Percentiles rank a stretch among this genome's conserved stretches.
Conservation (phyloP, 768 basidiomycete genomes). For the Suillus weaverae region DNA sequence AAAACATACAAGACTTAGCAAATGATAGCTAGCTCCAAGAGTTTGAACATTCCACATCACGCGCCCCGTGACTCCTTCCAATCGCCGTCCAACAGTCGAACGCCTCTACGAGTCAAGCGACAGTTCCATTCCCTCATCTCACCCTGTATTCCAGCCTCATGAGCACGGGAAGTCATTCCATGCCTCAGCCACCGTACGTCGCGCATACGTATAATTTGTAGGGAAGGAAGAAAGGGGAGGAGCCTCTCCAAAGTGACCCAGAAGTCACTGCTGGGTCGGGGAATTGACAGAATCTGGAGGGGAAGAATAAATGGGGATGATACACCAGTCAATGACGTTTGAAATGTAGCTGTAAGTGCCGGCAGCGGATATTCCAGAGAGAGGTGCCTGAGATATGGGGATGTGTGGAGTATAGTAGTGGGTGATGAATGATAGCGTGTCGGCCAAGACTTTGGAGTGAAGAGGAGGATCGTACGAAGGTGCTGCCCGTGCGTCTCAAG, state of each 20-base stretch:
- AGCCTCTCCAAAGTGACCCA: constrained; percentile 55
- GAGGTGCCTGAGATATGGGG: constrained; percentile 62
- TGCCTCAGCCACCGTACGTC: constrained; percentile 74
- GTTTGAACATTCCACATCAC: not conserved
- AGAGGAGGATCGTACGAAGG: constrained; percentile 63
- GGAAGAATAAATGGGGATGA: constrained; percentile 34
- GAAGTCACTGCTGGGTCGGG: constrained; percentile 65
- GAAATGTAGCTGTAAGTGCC: constrained; percentile 35
- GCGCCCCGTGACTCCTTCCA: constrained; percentile 52
- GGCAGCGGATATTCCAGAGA: constrained; percentile 75
- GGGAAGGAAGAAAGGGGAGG: constrained; percentile 55
- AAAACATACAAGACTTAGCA: not conserved
- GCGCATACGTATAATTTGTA: constrained; percentile 57
- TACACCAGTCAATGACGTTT: constrained; percentile 11
- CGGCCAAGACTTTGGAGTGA: constrained; percentile 71
- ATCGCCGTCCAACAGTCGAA: constrained; percentile 68
- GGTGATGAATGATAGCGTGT: constrained; percentile 58
- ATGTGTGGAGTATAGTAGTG: constrained; percentile 43
- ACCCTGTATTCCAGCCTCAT: constrained; percentile 76
- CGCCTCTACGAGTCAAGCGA: constrained; percentile 54
- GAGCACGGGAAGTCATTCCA: constrained; percentile 65
- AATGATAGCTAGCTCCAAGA: not conserved
- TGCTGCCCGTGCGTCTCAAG: constrained; percentile 56
- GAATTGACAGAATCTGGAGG: constrained; percentile 70
- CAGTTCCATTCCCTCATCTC: constrained; percentile 76